These are phyloP conservation scores for Meira nashicola DNA, from an alignment of 1,284 basidiomycete species.

Conservation along the genomic window DNA sequence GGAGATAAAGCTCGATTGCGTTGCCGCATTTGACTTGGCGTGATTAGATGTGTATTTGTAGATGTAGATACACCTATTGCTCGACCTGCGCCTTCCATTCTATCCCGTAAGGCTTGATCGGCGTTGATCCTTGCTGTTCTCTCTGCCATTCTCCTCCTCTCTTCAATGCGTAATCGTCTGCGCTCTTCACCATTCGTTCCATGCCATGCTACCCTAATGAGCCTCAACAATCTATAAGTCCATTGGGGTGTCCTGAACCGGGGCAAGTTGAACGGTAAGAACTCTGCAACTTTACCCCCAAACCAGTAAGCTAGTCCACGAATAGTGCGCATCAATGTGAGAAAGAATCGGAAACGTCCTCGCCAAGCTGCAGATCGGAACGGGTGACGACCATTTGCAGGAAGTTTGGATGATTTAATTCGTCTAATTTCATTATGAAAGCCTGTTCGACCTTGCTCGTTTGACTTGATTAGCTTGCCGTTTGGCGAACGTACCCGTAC, in stretches of 20 bases:
- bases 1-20: background rate
- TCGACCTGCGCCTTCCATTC: slow-evolving; percentile 1
- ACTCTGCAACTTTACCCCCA: slow-evolving; percentile 10
- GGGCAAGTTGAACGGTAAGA: slow-evolving; percentile 15
- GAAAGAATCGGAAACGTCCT: background rate
- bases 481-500: background rate
- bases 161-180: slow-evolving; percentile 18
- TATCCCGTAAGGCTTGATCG: background rate
- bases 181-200: slow-evolving; percentile 40
- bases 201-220: slow-evolving; percentile 44
- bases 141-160: slow-evolving; percentile 3
- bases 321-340: slow-evolving; percentile 1
- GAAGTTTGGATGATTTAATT: slow-evolving; percentile 3
- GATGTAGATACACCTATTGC: background rate
- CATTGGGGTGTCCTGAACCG: slow-evolving; percentile 22
- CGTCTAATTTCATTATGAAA: background rate
- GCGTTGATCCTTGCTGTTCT: background rate
- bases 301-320: background rate
- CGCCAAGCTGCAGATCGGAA: background rate
- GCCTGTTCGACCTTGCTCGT: background rate
- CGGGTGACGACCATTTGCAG: background rate
- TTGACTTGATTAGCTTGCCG: background rate
- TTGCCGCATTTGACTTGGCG: background rate
- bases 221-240: slow-evolving; percentile 21
- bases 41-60: background rate